These are phyloP conservation scores for Pythium chondricola DNA, from an alignment of 352 stramenopile species.

Conservation along the genomic window DNA sequence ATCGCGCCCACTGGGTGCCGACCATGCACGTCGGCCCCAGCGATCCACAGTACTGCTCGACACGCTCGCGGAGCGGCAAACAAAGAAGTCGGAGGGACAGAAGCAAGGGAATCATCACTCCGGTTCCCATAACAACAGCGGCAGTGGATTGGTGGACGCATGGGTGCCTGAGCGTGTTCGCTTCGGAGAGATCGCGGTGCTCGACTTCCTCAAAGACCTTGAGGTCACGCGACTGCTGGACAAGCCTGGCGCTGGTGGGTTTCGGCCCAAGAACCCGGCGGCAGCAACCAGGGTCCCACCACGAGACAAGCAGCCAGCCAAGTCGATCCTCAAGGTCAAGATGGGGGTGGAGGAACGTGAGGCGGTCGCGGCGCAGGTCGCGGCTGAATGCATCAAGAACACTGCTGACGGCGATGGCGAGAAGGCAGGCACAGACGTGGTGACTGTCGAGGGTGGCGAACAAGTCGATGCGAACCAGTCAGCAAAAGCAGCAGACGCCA, in stretches of 20 bases:
- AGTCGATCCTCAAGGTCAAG: conserved; percentile 21
- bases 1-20: conserved; percentile 11
- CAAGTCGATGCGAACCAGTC: neutral
- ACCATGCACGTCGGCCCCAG: conserved; percentile 5
- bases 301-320: conserved; percentile 6
- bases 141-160: neutral
- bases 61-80: conserved; percentile 11
- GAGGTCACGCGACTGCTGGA: conserved; percentile 18
- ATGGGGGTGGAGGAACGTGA: conserved; percentile 7
- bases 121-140: too few species aligned
- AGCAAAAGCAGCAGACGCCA: neutral
- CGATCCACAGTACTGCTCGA: conserved; percentile 18
- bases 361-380: neutral
- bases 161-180: neutral
- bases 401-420: neutral
- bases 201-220: conserved; percentile 22
- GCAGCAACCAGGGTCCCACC: neutral
- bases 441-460: neutral
- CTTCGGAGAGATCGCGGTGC: conserved; percentile 13
- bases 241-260: neutral
- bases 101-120: neutral
- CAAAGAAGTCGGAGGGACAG: conserved; percentile 4
- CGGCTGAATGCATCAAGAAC: too few species aligned
- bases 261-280: conserved; percentile 1
- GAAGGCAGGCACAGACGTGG: neutral